Evolutionary conservation across 768 basidiomycete genomes (phyloP).

Genomic region (Russula lepida): DNA sequence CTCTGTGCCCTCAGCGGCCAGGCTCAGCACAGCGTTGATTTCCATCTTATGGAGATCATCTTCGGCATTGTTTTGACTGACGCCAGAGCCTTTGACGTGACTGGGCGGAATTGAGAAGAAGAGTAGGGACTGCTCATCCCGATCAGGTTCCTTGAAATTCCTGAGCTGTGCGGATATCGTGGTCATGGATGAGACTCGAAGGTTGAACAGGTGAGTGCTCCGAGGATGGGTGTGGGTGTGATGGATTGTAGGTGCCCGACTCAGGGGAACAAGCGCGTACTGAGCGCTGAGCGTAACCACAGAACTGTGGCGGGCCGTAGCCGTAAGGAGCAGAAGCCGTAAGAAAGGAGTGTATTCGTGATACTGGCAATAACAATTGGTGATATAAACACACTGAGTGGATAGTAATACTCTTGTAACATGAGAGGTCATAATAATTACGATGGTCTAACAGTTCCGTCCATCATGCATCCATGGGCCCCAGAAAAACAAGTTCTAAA

Average conservation of each 20-base stretch:
- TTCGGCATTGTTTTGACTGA: constrained; percentile 24
- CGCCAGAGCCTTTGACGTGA: constrained; percentile 15
- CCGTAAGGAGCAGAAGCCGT: too few relatives aligned
- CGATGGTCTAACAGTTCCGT: background rate
- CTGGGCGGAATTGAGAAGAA: constrained; percentile 77
- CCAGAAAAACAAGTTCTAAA: background rate
- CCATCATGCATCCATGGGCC: background rate
- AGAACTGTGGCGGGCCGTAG: background rate
- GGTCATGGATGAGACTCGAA: constrained; percentile 40
- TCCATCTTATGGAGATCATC: constrained; percentile 64
- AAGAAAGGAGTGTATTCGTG: background rate
- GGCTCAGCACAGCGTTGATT: constrained; percentile 80
- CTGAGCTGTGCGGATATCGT: constrained; percentile 83
- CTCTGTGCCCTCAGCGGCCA: constrained; percentile 71
- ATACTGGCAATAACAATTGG: constrained; percentile 1
- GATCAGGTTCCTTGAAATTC: constrained; percentile 87
- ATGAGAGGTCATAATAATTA: background rate
- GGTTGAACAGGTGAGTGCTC: background rate
- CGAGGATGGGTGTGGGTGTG: background rate
- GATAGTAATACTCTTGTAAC: background rate
- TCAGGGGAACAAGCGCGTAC: background rate
- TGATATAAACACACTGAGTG: constrained; percentile 1
- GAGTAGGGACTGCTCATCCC: constrained; percentile 73
- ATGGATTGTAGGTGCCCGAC: background rate
- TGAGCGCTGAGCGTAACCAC: background rate